Evolutionary conservation across 441 rosid species (phyloP).

Genomic region (Syzygium malaccense): DNA sequence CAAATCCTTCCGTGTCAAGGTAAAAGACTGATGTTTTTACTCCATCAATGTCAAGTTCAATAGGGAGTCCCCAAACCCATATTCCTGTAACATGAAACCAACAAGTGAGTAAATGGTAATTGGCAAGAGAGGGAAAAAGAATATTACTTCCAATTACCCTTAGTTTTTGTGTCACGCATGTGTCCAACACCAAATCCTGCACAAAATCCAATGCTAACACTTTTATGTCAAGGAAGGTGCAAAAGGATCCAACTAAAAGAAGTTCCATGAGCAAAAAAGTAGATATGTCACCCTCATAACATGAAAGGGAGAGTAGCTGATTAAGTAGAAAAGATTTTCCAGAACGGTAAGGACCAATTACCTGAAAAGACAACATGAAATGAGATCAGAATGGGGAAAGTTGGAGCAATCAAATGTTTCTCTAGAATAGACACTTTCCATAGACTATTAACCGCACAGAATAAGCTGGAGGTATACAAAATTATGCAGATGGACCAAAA

Average conservation of each 20-base stretch:
- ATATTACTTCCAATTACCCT: constrained; percentile 42
- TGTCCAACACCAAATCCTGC: constrained; percentile 99
- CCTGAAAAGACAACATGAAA: constrained; percentile 41
- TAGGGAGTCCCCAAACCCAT: constrained; percentile 98
- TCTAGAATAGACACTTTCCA: not conserved
- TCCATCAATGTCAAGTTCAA: constrained; percentile 70
- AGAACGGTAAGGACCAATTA: constrained; percentile 97
- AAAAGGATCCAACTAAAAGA: not conserved
- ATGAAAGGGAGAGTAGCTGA: constrained; percentile 98
- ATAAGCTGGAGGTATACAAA: not conserved
- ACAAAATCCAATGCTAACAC: not conserved
- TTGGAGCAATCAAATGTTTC: not conserved
- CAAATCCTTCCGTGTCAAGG: constrained; percentile 99
- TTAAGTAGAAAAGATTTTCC: constrained; percentile 97
- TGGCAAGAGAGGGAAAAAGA: not conserved
- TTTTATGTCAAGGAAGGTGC: constrained; percentile 1
- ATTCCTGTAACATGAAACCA: constrained; percentile 45
- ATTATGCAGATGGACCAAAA: not conserved
- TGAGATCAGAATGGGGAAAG: not conserved
- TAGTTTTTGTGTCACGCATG: constrained; percentile 99
- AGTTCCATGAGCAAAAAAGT: not conserved
- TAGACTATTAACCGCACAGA: not conserved
- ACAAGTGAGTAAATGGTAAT: constrained; percentile 5
- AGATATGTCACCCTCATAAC: constrained; percentile 69
- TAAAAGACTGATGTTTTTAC: constrained; percentile 82